Evolutionary conservation across 352 stramenopile species (phyloP).

Genomic region (Globisporangium nodosum): DNA sequence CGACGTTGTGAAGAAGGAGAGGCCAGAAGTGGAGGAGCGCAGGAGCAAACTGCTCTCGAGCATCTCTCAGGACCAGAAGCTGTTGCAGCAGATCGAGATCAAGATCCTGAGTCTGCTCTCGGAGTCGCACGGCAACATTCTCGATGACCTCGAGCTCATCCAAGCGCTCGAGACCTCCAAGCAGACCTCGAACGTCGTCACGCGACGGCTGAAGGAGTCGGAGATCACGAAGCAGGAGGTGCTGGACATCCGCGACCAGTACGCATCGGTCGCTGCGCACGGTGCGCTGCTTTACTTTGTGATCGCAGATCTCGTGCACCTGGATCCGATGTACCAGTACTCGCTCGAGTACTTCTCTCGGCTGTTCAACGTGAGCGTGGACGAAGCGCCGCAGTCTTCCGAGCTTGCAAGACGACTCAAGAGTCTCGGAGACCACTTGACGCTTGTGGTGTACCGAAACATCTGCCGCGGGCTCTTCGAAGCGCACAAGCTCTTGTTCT

Average conservation of each 20-base stretch:
- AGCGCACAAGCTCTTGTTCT: slow-evolving; percentile 58
- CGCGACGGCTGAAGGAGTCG: slow-evolving; percentile 45
- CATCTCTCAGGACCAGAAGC: slow-evolving; percentile 87
- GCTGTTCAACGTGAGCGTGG: slow-evolving; percentile 58
- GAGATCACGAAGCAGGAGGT: slow-evolving; percentile 58
- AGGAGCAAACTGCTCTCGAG: slow-evolving; percentile 82
- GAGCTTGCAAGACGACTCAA: slow-evolving; percentile 31
- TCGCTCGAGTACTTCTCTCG: slow-evolving; percentile 68
- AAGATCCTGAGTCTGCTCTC: slow-evolving; percentile 87
- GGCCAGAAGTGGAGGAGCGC: slow-evolving; percentile 82
- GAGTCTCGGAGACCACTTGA: slow-evolving; percentile 38
- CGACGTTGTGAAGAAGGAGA: slow-evolving; percentile 82
- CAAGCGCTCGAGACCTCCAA: slow-evolving; percentile 60
- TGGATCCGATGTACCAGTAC: slow-evolving; percentile 82
- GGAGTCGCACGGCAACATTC: slow-evolving; percentile 83
- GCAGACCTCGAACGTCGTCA: slow-evolving; percentile 52
- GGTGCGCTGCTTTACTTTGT: slow-evolving; percentile 72
- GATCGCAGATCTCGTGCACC: slow-evolving; percentile 40
- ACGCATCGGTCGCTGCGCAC: slow-evolving; percentile 39
- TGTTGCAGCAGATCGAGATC: slow-evolving; percentile 89
- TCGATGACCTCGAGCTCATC: slow-evolving; percentile 88
- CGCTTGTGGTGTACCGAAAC: slow-evolving; percentile 56
- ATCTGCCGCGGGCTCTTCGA: slow-evolving; percentile 70
- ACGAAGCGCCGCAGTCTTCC: slow-evolving; percentile 24
- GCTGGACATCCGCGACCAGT: slow-evolving; percentile 58